A percentile compares a stretch with the other conserved stretches of the same genome.
Evolutionary conservation across 1,284 basidiomycete genomes (phyloP).

Genomic region (Kalmanozyma brasiliensis): DNA sequence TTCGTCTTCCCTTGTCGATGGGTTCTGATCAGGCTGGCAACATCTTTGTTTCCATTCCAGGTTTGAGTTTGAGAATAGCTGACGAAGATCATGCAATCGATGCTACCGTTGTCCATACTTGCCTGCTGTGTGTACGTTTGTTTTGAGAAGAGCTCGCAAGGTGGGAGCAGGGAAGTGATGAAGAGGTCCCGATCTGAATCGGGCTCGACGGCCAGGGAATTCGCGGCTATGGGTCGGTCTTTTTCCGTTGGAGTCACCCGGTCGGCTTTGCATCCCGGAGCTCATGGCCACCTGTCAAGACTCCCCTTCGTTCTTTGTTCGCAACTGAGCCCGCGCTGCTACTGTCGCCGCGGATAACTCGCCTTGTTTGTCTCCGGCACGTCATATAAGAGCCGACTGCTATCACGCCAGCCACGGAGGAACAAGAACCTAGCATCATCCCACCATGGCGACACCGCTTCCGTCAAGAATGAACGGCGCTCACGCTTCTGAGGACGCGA

Average conservation of each 20-base stretch:
- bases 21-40: constrained; percentile 36
- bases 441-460: not conserved
- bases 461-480: not conserved
- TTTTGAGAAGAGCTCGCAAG: too few relatives aligned
- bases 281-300: too few relatives aligned
- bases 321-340: too few relatives aligned
- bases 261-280: too few relatives aligned
- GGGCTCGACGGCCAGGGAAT: not conserved
- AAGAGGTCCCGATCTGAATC: constrained; percentile 4
- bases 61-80: not conserved
- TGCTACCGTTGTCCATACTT: not conserved
- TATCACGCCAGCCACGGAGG: not conserved
- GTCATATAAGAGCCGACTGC: not conserved
- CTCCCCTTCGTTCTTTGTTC: too few relatives aligned
- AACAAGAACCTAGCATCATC: not conserved
- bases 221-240: not conserved
- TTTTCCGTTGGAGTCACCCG: not conserved
- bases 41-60: constrained; percentile 7
- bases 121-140: not conserved
- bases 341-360: too few relatives aligned
- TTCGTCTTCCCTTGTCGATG: constrained; percentile 26
- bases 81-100: constrained; percentile 3
- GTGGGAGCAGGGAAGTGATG: too few relatives aligned
- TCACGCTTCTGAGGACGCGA: constrained; percentile 7
- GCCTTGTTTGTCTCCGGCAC: not conserved